Percentiles rank a stretch among this genome's conserved stretches.
phyloP scores from a whole-genome alignment of 305 asterid species.

The Ilex paraguariensis region DNA sequence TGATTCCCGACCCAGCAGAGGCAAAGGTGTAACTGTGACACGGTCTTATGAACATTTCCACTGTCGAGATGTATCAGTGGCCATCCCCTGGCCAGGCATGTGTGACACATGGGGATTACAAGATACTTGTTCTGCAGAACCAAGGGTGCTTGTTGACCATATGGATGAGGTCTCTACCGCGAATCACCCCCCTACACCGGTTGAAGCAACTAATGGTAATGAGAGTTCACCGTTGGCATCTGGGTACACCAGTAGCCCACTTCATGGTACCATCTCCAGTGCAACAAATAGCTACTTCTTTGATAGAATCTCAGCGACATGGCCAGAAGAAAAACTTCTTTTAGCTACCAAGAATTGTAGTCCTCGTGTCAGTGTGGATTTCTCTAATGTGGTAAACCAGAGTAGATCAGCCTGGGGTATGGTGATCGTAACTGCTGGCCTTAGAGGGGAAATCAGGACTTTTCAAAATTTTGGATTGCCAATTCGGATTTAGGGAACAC shows the following conservation, averaged over 20 bases:
- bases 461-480: conserved; percentile 97
- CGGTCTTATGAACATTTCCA: conserved; percentile 78
- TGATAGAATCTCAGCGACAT: conserved; percentile 76
- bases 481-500: conserved; percentile 39
- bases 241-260: conserved; percentile 54
- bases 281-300: conserved; percentile 66
- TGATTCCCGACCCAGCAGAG: conserved; percentile 74
- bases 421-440: conserved; percentile 92
- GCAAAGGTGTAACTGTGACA: conserved; percentile 68
- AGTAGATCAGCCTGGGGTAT: conserved; percentile 83
- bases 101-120: conserved; percentile 38
- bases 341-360: conserved; percentile 54
- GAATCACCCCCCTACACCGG: conserved; percentile 57
- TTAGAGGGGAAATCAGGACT: conserved; percentile 77
- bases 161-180: conserved; percentile 48
- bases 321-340: conserved; percentile 90
- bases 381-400: conserved; percentile 48
- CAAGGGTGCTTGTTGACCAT: conserved; percentile 32
- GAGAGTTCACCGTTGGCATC: conserved; percentile 50
- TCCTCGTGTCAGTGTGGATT: conserved; percentile 65
- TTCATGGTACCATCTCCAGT: conserved; percentile 47
- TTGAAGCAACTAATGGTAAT: conserved; percentile 44
- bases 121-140: conserved; percentile 27
- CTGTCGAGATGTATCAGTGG: conserved; percentile 89
- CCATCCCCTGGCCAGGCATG: conserved; percentile 94